Conservation (phyloP, 371 early-diverging fungal species). For the Mortierella sp. region DNA sequence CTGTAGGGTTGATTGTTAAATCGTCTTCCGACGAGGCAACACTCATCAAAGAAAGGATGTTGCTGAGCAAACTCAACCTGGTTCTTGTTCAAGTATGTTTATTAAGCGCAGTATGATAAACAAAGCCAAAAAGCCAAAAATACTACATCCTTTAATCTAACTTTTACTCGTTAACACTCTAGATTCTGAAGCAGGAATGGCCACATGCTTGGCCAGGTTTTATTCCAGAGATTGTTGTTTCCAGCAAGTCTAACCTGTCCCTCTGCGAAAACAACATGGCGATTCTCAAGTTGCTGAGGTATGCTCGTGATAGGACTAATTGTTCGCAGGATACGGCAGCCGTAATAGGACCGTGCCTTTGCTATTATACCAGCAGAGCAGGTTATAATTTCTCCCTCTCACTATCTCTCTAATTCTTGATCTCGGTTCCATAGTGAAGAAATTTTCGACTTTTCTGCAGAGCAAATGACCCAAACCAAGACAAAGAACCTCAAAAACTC, state of each 20-base stretch:
- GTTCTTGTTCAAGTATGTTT: constrained; percentile 94
- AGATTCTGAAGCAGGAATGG: constrained; percentile 99
- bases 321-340: too few relatives aligned
- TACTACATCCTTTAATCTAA: not conserved
- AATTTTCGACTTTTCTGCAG: constrained; percentile 98
- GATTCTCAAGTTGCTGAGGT: constrained; percentile 97
- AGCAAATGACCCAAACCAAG: constrained; percentile 97
- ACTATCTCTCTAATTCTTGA: not conserved
- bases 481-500: constrained; percentile 92
- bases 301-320: too few relatives aligned
- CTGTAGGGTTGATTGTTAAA: constrained; percentile 91
- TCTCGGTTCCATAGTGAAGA: constrained; percentile 88
- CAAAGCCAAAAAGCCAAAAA: too few relatives aligned
- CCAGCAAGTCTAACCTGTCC: constrained; percentile 90
- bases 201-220: constrained; percentile 99
- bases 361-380: too few relatives aligned
- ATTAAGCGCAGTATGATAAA: not conserved
- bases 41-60: constrained; percentile 77
- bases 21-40: constrained; percentile 85
- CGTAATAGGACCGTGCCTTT: too few relatives aligned
- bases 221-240: constrained; percentile 97
- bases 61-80: constrained; percentile 93
- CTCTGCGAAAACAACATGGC: constrained; percentile 99
- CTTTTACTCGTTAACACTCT: constrained; percentile 19
- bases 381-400: too few relatives aligned